phyloP scores from a whole-genome alignment of 805 yeast species.

The Metschnikowia koreensis region DNA sequence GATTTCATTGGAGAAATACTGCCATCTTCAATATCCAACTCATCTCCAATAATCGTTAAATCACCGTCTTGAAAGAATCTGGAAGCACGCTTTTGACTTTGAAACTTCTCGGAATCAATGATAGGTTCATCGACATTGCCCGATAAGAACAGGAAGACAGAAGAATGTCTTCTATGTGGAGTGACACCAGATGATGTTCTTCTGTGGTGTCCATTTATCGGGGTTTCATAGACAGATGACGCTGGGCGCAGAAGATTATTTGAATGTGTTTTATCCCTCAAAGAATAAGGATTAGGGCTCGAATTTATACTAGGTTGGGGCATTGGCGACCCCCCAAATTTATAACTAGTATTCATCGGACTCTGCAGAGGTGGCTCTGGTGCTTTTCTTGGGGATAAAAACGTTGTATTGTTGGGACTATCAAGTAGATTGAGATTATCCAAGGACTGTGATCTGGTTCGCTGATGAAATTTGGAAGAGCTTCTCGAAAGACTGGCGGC shows the following conservation, averaged over 20 bases:
- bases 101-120: constrained; percentile 9
- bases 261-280: constrained; percentile 21
- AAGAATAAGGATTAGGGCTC: constrained; percentile 20
- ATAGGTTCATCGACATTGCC: constrained; percentile 25
- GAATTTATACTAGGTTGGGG: neutral
- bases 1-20: constrained; percentile 36
- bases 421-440: constrained; percentile 31
- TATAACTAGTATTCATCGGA: constrained; percentile 28
- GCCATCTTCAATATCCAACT: constrained; percentile 33
- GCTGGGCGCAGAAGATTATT: constrained; percentile 38
- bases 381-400: constrained; percentile 69
- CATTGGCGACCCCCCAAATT: constrained; percentile 30
- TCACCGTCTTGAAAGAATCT: constrained; percentile 12
- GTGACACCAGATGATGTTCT: constrained; percentile 29
- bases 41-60: constrained; percentile 14
- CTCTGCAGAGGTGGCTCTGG: constrained; percentile 60
- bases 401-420: constrained; percentile 25
- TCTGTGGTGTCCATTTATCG: constrained; percentile 28
- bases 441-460: constrained; percentile 52
- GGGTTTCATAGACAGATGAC: constrained; percentile 51
- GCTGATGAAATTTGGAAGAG: constrained; percentile 29
- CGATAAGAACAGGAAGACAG: constrained; percentile 52
- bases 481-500: constrained; percentile 2
- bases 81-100: constrained; percentile 12
- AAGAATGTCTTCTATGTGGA: constrained; percentile 59